Percentiles rank a stretch among this genome's conserved stretches.
These are phyloP conservation scores for Picochlorum sp. DNA, from an alignment of 139 green algal genomes.

Conservation along the genomic window DNA sequence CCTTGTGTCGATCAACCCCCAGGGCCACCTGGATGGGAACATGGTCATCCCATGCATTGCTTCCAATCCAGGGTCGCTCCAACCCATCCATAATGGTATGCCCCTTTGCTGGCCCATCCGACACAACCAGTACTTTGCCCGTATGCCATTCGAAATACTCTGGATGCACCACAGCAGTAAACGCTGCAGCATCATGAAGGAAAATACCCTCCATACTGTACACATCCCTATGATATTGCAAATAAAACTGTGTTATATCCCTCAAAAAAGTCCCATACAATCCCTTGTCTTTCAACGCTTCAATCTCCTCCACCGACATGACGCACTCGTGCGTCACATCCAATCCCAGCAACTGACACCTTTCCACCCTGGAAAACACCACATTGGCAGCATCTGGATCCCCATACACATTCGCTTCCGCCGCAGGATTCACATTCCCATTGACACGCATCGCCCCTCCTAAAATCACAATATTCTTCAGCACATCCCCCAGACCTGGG, in stretches of 20 bases:
- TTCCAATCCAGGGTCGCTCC: conserved; percentile 39
- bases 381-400: conserved; percentile 67
- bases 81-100: conserved; percentile 57
- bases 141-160: conserved; percentile 54
- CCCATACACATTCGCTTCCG: conserved; percentile 70
- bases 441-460: conserved; percentile 71
- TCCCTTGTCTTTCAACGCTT: conserved; percentile 31
- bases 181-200: conserved; percentile 60
- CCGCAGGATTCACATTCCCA: conserved; percentile 80
- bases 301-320: conserved; percentile 32
- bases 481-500: conserved; percentile 31
- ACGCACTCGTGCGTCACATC: conserved; percentile 58
- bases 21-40: conserved; percentile 43
- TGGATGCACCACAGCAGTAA: conserved; percentile 51
- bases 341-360: conserved; percentile 43
- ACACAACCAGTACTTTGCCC: conserved; percentile 45
- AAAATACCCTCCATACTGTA: conserved; percentile 48
- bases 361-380: conserved; percentile 40
- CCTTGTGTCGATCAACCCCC: conserved; percentile 20
- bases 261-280: conserved; percentile 49
- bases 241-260: conserved; percentile 60
- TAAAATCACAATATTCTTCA: conserved; percentile 50
- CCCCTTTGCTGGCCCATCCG: conserved; percentile 42
- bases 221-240: conserved; percentile 45
- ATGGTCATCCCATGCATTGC: conserved; percentile 47